Percentiles rank a stretch among this genome's conserved stretches.
Evolutionary conservation across 768 basidiomycete species (phyloP).

Genomic region (Dentipellis sp.): DNA sequence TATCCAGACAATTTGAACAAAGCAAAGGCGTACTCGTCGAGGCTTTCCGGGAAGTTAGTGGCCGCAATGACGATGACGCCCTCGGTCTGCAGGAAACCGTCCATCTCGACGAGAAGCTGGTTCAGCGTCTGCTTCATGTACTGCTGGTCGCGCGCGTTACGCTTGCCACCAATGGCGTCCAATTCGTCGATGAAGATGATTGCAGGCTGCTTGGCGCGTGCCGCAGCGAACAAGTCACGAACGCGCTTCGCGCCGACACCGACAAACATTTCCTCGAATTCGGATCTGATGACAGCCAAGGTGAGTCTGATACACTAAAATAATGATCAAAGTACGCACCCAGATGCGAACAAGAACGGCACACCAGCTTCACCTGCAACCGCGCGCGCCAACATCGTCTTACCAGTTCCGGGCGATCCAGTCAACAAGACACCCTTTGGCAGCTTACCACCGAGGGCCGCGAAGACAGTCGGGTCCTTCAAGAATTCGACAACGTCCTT

Average conservation of each 20-base stretch:
- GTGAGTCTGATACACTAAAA: neutral
- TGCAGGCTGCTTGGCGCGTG: slow-evolving; percentile 89
- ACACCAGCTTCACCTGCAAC: slow-evolving; percentile 98
- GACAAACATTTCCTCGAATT: slow-evolving; percentile 98
- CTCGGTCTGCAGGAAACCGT: slow-evolving; percentile 90
- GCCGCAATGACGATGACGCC: slow-evolving; percentile 93
- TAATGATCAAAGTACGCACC: slow-evolving; percentile 26
- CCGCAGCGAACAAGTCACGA: slow-evolving; percentile 88
- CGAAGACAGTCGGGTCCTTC: slow-evolving; percentile 86
- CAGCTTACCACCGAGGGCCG: slow-evolving; percentile 85
- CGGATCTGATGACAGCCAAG: slow-evolving; percentile 41
- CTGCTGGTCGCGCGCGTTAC: slow-evolving; percentile 74
- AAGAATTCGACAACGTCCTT: slow-evolving; percentile 94
- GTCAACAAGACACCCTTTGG: slow-evolving; percentile 90
- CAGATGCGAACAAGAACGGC: slow-evolving; percentile 94
- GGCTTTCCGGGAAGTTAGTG: slow-evolving; percentile 94
- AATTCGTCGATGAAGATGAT: slow-evolving; percentile 99
- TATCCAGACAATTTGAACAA: neutral
- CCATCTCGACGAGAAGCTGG: slow-evolving; percentile 94
- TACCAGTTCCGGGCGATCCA: slow-evolving; percentile 93
- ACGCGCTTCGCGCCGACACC: slow-evolving; percentile 94
- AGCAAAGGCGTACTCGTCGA: slow-evolving; percentile 72
- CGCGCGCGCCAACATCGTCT: slow-evolving; percentile 95
- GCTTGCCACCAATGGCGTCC: slow-evolving; percentile 88
- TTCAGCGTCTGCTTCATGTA: slow-evolving; percentile 94